Base-by-base conservation (phyloP, 352 stramenopile species). In the Pythium phragmitis region DNA sequence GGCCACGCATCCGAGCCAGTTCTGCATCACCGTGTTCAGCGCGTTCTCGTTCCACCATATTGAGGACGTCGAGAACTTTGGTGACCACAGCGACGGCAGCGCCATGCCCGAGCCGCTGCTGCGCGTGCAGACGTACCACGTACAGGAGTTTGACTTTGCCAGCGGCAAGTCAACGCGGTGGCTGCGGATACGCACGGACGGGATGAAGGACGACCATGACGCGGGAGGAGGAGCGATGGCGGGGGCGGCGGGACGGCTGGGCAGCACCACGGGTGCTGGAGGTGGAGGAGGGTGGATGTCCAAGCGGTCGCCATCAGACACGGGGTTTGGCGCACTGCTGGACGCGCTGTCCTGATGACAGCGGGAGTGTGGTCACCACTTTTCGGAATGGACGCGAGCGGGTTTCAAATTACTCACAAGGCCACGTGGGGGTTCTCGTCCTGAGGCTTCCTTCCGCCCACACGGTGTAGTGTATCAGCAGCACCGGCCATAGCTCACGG, bases 121-220 rank as follows among this genome's bases (percentile, higher is more conserved):
- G 14, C 79, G 79, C 9, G 79, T 92, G 23, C 76, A 81, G 9
- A 92, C 84, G 48, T 77, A 77, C 13, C 84, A 92, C 68, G 84
- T 92, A 19, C 84, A 92, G 52, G 81, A 92, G 51, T 89, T 92
- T 60, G 84, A 92, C 63, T 89, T 92, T 50, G 77, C 65, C 0
- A 80, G 63, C n/a, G 76, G 78, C 37, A 89, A 87, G 46, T 91
- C 84, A 1, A 82, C 78, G 13, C 81, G 84, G 8, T 90, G 81
- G 81, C 47, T 90, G 36, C 68, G 74, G 47, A 82, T 90, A 59
- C 76, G 80, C 33, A 72, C 77, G 0, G 80, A 90, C 63, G 78
- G 77, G 11, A 75, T 80, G 34, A 82, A 87, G 50, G 77, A 88
- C 57, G 75, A 79, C 50, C 52, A 68, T 5, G 54, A 58, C 21